A percentile compares a stretch with the other conserved stretches of the same genome.
Conservation (phyloP, 2,329 filamentous ascomycete genomes). For the Arthrobotrys megalospora region DNA sequence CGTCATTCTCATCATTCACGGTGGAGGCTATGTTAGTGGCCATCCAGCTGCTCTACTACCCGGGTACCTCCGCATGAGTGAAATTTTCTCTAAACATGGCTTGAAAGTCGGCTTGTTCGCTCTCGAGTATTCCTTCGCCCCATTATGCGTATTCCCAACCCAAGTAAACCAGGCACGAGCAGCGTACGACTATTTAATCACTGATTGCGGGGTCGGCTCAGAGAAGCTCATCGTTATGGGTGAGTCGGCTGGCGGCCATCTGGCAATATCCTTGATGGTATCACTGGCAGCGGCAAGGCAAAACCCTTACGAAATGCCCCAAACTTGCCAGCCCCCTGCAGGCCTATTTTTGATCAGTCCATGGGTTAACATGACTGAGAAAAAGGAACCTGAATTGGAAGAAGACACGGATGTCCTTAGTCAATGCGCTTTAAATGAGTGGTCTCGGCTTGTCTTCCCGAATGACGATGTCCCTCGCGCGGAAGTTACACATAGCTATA, state of each 20-base stretch:
- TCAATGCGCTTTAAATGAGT: neutral
- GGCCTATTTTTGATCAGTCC: neutral
- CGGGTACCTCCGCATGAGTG: neutral
- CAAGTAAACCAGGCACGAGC: neutral
- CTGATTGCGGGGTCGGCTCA: neutral
- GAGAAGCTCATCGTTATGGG: neutral
- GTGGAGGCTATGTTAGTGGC: neutral
- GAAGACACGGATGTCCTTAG: neutral
- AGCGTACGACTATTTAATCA: neutral
- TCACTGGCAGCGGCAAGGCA: neutral
- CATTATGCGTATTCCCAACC: neutral
- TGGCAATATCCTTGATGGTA: neutral
- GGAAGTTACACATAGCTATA: neutral
- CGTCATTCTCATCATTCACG: neutral
- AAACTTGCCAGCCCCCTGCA: neutral
- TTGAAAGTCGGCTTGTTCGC: neutral
- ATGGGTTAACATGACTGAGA: neutral
- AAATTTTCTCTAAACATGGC: neutral
- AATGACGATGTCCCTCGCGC: neutral
- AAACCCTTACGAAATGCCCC: neutral
- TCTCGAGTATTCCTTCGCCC: neutral
- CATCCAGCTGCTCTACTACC: neutral
- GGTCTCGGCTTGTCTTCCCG: neutral
- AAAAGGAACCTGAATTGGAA: neutral
- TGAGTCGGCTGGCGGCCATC: neutral